These are phyloP conservation scores for Neobulgaria alba DNA, from an alignment of 2,329 filamentous ascomycete species.

Conservation along the genomic window DNA sequence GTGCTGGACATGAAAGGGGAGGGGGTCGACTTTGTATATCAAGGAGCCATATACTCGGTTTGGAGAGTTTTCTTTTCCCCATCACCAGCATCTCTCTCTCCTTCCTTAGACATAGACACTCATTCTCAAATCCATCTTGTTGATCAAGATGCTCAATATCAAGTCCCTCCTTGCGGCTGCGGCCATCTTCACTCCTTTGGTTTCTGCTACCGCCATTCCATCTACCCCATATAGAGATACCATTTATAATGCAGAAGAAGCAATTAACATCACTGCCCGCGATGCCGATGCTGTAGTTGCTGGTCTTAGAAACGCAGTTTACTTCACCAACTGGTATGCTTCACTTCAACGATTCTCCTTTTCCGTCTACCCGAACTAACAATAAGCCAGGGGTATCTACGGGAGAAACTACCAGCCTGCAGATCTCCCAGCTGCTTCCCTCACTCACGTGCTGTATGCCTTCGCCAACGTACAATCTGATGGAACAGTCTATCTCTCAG, in stretches of 20 bases:
- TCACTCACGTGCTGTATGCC: conserved; percentile 73
- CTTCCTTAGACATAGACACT: no score
- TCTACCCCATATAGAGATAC: no score
- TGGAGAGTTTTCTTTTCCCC: no score
- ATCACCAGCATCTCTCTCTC: no score
- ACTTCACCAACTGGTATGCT: conserved; percentile 31
- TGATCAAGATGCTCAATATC: neutral
- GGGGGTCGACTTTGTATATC: no score
- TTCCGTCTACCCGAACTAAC: neutral
- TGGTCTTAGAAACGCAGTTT: conserved; percentile 18
- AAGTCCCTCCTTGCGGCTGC: neutral
- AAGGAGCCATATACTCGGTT: no score
- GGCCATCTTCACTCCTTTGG: neutral
- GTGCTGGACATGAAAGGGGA: no score
- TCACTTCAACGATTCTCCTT: neutral
- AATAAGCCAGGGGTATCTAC: conserved; percentile 55
- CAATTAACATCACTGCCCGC: no score
- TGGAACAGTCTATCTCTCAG: conserved; percentile 66
- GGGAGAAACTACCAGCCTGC: conserved; percentile 63
- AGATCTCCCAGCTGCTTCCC: conserved; percentile 56
- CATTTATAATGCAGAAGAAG: no score
- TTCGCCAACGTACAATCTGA: conserved; percentile 68
- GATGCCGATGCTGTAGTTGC: no score
- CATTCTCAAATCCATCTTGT: no score
- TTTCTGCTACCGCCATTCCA: no score